Evolutionary conservation across 176 grass and related monocot species (phyloP).

Genomic region (Avena atlantica): DNA sequence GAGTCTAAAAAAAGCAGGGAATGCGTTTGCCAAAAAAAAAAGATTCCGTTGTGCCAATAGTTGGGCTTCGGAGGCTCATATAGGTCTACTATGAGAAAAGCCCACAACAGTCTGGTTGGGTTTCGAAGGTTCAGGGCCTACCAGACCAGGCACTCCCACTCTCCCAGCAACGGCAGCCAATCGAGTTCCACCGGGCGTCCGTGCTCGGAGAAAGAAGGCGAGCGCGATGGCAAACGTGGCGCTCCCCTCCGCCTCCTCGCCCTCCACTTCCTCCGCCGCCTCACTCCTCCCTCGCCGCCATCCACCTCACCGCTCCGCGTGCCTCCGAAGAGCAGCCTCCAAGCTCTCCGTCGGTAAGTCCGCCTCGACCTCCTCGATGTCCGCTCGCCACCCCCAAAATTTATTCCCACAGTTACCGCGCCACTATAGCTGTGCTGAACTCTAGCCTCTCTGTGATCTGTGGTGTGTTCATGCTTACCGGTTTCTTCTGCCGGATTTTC

Average conservation of each 20-base stretch:
- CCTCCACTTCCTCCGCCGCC: constrained; percentile 31
- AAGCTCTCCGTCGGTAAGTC: constrained; percentile 44
- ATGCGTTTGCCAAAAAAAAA: no score
- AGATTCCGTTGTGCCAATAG: no score
- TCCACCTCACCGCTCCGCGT: constrained; percentile 11
- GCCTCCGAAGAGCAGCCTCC: background rate
- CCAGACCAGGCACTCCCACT: background rate
- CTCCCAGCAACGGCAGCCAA: constrained; percentile 25
- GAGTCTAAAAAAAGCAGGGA: no score
- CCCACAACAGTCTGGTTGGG: no score
- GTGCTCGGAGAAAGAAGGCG: background rate
- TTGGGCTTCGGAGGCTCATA: no score
- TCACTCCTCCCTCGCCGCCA: constrained; percentile 25
- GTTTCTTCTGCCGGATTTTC: background rate
- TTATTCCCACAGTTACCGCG: background rate
- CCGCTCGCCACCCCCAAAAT: background rate
- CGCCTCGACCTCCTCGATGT: background rate
- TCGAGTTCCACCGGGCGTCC: constrained; percentile 11
- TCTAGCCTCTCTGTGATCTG: background rate
- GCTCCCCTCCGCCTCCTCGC: constrained; percentile 31
- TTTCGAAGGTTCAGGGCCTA: no score
- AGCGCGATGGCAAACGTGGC: constrained; percentile 42
- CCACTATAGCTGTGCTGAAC: background rate
- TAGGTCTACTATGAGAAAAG: no score
- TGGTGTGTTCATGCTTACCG: background rate